phyloP scores from a whole-genome alignment of 2,329 filamentous ascomycete genomes.

The Neoarthrinium moseri region DNA sequence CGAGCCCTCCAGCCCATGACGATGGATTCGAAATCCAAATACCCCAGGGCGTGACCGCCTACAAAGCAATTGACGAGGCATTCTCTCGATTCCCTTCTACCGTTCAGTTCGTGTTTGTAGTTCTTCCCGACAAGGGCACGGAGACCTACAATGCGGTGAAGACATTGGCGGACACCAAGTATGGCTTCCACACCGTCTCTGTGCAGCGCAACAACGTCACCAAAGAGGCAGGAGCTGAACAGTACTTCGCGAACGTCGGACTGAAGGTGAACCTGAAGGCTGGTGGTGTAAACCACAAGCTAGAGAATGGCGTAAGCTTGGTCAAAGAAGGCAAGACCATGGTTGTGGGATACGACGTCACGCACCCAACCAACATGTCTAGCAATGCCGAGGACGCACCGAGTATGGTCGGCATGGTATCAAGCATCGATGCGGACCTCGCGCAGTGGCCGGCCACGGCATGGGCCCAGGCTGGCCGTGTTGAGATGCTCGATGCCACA shows the following conservation, averaged over 20 bases:
- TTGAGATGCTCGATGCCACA: constrained; percentile 61
- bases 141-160: constrained; percentile 57
- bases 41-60: not conserved
- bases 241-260: constrained; percentile 53
- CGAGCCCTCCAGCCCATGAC: not conserved
- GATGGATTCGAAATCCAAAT: not conserved
- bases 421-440: constrained; percentile 58
- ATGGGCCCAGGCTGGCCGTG: constrained; percentile 50
- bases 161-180: constrained; percentile 50
- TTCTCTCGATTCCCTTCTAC: not conserved
- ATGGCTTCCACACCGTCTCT: constrained; percentile 61
- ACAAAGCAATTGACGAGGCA: not conserved
- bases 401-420: constrained; percentile 69
- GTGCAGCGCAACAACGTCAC: constrained; percentile 49
- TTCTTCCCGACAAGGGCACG: constrained; percentile 2
- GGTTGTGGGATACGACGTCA: constrained; percentile 73
- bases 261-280: constrained; percentile 68
- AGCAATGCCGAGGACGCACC: constrained; percentile 57
- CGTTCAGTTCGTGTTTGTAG: constrained; percentile 4
- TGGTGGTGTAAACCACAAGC: constrained; percentile 56
- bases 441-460: constrained; percentile 70
- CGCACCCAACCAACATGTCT: constrained; percentile 62
- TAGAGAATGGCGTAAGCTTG: constrained; percentile 38
- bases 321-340: constrained; percentile 53
- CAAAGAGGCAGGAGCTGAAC: constrained; percentile 21